phyloP scores from a whole-genome alignment of 1,139 yeast species.

The Nematodospora anomalae region DNA sequence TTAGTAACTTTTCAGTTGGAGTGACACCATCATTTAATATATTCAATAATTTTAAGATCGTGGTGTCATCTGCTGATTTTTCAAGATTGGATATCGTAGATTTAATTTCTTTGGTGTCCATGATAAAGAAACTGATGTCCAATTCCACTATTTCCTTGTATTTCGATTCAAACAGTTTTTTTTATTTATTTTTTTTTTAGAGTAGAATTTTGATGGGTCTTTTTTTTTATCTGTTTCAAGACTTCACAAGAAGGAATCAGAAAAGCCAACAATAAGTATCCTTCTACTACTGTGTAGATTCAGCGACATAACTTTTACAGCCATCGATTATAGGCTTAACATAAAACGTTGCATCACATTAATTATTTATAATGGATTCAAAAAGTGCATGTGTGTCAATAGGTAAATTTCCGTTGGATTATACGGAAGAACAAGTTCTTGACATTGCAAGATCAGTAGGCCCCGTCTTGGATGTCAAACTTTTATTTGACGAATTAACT shows the following conservation, averaged over 20 bases:
- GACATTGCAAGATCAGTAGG: constrained; percentile 82
- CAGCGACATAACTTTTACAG: too few relatives aligned
- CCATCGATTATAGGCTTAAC: too few relatives aligned
- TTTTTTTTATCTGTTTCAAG: constrained; percentile 1
- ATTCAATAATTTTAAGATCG: constrained; percentile 65
- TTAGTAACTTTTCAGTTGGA: constrained; percentile 80
- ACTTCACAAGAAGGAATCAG: too few relatives aligned
- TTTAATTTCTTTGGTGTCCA: constrained; percentile 77
- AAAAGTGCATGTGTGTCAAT: constrained; percentile 32
- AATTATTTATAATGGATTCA: constrained; percentile 18
- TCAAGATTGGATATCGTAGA: constrained; percentile 71
- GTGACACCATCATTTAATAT: constrained; percentile 69
- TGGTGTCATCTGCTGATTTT: constrained; percentile 66
- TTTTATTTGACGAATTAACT: constrained; percentile 82
- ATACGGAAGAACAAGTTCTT: constrained; percentile 86
- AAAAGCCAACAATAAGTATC: too few relatives aligned
- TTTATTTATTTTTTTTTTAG: background rate
- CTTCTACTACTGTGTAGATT: too few relatives aligned
- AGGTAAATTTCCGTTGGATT: constrained; percentile 42
- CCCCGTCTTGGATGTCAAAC: constrained; percentile 74
- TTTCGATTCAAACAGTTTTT: too few relatives aligned
- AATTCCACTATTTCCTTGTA: background rate
- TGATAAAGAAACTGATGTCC: constrained; percentile 18
- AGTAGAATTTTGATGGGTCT: constrained; percentile 1
- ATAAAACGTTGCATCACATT: too few relatives aligned